A percentile compares a stretch with the other conserved stretches of the same genome.
Conservation (phyloP, 257 asterid species). For the Solanum sejunctum region DNA sequence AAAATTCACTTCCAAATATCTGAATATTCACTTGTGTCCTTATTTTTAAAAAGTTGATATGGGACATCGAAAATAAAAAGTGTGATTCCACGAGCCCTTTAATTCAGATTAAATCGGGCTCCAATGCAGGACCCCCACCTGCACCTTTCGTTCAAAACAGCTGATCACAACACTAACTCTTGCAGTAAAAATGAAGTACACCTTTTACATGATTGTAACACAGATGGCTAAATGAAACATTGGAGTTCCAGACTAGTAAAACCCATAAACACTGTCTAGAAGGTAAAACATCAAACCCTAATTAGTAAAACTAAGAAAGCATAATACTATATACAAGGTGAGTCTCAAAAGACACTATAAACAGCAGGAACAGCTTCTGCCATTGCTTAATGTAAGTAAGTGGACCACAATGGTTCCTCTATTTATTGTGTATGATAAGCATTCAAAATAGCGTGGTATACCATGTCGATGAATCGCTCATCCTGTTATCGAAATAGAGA, state of each 20-base stretch:
- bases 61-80: no score
- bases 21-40: no score
- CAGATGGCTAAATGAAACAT: not conserved
- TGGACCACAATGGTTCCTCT: not conserved
- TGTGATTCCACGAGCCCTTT: no score
- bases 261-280: not conserved
- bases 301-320: not conserved
- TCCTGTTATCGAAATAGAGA: conserved; percentile 25
- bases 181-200: not conserved
- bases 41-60: no score
- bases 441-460: conserved; percentile 52
- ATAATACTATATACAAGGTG: not conserved
- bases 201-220: not conserved
- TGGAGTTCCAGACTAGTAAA: not conserved
- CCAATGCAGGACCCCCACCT: not conserved
- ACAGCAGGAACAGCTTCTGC: not conserved
- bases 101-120: no score
- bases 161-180: not conserved
- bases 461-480: conserved; percentile 74
- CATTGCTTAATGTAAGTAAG: not conserved
- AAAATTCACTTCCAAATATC: no score
- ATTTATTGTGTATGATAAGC: conserved; percentile 28
- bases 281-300: not conserved
- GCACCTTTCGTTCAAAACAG: no score
- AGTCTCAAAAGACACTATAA: not conserved